Evolutionary conservation across 2,329 filamentous ascomycete species (phyloP), one percentile per base, ranked within the genome.

Genomic region (Ophiocordyceps camponoti-saundersi): DNA sequence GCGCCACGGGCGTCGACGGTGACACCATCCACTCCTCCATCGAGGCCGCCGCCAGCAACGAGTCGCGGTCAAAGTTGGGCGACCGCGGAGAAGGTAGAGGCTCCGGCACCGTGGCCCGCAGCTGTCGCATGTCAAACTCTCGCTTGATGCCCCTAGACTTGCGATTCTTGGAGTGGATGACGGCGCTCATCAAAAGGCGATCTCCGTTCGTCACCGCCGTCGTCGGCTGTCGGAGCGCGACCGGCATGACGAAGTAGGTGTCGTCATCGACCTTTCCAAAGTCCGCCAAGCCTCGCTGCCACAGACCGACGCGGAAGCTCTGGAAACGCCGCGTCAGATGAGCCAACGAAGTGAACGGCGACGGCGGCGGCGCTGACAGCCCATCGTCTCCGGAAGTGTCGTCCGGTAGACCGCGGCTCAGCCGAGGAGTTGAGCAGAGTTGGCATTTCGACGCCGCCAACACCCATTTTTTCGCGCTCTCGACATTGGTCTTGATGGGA

Each of bases 141-240:
- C 72, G 65, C 51, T 68, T 64, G 18, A 79, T 61, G 1, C 70
- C 52, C 51, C 75, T 68, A 1, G 72, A 62, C 44, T 65, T 64
- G 18, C 65, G 60, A 2, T 66, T 63, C 23, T 53, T 50, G 6
- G 60, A 61, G 29, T 55, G 59, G 29, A 63, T 52, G 15, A 59
- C 52, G 8, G 57, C 57, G 7, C 55, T 53, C 3, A 58, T 54
- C n/a, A 52, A 55, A 34, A 60, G 45, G 10, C 46, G 53, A n/a
- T 39, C 34, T 29, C 16, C 29, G 29, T 4, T 15, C 18, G 11
- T 15, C n/a, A 18, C 44, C 29, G 20, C n/a, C n/a, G 21, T 10
- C 5, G 52, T 53, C 1, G 50, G 42, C 20, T 53, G 52, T n/a
- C 48, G 50, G 23, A 61, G 51, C 29, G 56, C 50, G 6, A 57